Conservation (phyloP, 768 basidiomycete species). For the Tephrocybe sp. region DNA sequence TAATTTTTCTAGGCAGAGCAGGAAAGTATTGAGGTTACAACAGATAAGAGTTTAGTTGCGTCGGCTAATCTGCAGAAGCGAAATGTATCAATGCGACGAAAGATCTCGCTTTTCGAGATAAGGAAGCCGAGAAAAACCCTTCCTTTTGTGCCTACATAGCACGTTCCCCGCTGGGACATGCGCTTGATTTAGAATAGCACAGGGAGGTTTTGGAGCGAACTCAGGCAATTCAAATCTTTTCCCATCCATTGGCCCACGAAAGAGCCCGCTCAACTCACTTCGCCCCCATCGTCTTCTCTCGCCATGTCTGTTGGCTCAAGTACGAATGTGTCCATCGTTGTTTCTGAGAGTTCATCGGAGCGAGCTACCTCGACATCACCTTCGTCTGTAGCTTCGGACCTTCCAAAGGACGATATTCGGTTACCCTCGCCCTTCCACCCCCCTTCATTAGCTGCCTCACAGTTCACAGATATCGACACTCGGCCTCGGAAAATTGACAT, state of each 20-base stretch:
- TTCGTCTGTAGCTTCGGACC: neutral
- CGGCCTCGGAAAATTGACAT: neutral
- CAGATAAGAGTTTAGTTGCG: too few relatives aligned
- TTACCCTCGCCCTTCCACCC: conserved; percentile 7
- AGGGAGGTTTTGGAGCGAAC: too few relatives aligned
- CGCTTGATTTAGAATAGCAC: too few relatives aligned
- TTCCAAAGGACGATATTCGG: neutral
- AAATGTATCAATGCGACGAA: too few relatives aligned
- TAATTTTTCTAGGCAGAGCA: neutral
- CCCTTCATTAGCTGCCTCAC: conserved; percentile 8
- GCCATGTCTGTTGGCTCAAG: neutral
- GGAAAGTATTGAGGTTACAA: neutral
- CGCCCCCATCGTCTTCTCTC: neutral
- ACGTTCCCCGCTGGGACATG: too few relatives aligned
- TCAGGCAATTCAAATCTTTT: too few relatives aligned
- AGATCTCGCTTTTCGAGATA: neutral
- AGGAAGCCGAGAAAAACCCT: neutral
- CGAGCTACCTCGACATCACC: neutral
- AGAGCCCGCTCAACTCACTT: too few relatives aligned
- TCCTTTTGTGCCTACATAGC: neutral
- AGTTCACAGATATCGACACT: neutral
- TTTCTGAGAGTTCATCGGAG: neutral
- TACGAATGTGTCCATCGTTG: neutral
- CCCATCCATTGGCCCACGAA: neutral
- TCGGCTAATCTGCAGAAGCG: too few relatives aligned